These are phyloP conservation scores for Dorcoceras hygrometricum DNA, from an alignment of 257 asterid genomes.

Conservation along the genomic window DNA sequence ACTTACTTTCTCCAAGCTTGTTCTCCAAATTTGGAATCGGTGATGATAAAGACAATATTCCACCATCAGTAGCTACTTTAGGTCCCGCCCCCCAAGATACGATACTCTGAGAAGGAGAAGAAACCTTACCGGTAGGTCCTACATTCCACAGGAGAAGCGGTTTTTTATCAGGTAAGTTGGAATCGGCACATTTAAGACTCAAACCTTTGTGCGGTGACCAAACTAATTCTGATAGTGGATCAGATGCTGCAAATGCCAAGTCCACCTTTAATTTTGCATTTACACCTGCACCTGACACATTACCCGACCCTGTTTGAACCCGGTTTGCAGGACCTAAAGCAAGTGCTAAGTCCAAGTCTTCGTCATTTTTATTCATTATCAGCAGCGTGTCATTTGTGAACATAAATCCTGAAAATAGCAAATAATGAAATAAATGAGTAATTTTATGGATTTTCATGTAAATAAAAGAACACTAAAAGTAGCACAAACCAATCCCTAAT, in stretches of 20 bases:
- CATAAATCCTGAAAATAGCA: constrained; percentile 27
- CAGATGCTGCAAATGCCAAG: constrained; percentile 52
- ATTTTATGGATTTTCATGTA: constrained; percentile 4
- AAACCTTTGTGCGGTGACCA: constrained; percentile 68
- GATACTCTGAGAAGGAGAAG: constrained; percentile 33
- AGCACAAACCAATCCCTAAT: background rate
- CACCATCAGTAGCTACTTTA: constrained; percentile 23
- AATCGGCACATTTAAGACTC: constrained; percentile 51
- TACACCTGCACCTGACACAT: constrained; percentile 75
- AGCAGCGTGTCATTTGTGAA: constrained; percentile 3
- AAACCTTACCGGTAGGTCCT: constrained; percentile 32
- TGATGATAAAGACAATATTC: constrained; percentile 23
- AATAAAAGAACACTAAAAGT: background rate
- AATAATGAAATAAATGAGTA: constrained; percentile 4
- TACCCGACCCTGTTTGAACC: constrained; percentile 24
- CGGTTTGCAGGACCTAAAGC: constrained; percentile 40
- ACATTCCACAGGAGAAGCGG: constrained; percentile 53
- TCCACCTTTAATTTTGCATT: constrained; percentile 56
- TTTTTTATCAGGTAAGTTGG: constrained; percentile 30
- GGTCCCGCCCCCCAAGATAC: constrained; percentile 28
- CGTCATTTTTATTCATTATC: constrained; percentile 35
- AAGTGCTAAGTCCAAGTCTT: constrained; percentile 44
- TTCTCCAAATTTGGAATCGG: constrained; percentile 12
- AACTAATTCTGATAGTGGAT: constrained; percentile 68
- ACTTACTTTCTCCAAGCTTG: background rate